Conservation (phyloP, 2,329 filamentous ascomycete genomes). For the Penicillium freii region DNA sequence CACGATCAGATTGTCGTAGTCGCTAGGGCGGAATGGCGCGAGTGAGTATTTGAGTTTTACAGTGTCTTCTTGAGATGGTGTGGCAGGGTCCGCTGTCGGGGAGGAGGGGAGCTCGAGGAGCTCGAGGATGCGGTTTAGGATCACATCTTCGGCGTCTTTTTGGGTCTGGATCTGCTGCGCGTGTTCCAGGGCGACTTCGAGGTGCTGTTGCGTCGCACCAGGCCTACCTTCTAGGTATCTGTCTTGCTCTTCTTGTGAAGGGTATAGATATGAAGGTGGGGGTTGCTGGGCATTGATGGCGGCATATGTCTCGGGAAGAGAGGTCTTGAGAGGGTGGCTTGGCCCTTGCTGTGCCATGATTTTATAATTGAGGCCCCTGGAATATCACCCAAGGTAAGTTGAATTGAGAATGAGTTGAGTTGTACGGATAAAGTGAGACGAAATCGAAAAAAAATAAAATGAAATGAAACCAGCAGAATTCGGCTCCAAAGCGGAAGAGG, state of each 20-base stretch:
- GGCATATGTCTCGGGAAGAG: constrained; percentile 43
- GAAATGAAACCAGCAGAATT: constrained; percentile 1
- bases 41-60: constrained; percentile 65
- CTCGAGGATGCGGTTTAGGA: constrained; percentile 68
- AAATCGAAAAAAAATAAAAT: background rate
- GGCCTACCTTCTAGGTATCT: constrained; percentile 35
- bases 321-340: constrained; percentile 61
- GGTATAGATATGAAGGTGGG: constrained; percentile 21
- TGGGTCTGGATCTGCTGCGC: constrained; percentile 78
- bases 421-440: background rate
- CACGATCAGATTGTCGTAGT: constrained; percentile 84
- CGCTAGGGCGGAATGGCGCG: constrained; percentile 73
- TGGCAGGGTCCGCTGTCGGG: constrained; percentile 51
- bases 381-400: background rate
- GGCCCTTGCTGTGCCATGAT: constrained; percentile 26
- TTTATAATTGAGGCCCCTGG: background rate
- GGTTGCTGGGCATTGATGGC: constrained; percentile 47
- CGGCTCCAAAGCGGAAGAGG: constrained; percentile 5
- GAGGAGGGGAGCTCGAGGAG: constrained; percentile 64
- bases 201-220: constrained; percentile 45
- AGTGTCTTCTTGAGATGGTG: constrained; percentile 60
- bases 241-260: constrained; percentile 31
- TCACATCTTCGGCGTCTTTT: constrained; percentile 72
- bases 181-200: constrained; percentile 73
- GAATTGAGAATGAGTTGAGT: background rate